Evolutionary conservation across 225 moss, liverwort and hornwort species (phyloP).

Genomic region (Physcomitrellopsis africana): DNA sequence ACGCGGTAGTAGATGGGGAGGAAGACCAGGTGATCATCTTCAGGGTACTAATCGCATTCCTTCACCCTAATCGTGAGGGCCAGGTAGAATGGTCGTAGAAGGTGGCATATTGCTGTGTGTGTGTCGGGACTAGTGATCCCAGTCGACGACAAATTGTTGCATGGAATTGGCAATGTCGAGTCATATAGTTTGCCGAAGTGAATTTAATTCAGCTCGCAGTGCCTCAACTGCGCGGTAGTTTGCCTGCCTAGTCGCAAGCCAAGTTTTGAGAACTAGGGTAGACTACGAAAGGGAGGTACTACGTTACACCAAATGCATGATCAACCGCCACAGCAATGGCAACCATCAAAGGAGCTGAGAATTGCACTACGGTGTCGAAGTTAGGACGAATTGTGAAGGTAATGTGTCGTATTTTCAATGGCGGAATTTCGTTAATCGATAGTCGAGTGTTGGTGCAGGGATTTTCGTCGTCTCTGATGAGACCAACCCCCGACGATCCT

Average conservation of each 20-base stretch:
- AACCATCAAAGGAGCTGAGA: neutral
- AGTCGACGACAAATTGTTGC: neutral
- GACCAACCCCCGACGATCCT: slow-evolving; percentile 66
- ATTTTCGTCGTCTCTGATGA: slow-evolving; percentile 83
- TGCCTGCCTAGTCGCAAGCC: too few relatives aligned
- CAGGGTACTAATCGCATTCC: slow-evolving; percentile 47
- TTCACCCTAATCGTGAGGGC: neutral
- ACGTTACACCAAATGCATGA: too few relatives aligned
- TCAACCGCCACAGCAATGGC: neutral
- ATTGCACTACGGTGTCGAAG: neutral
- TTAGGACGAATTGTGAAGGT: neutral
- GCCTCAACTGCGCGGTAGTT: too few relatives aligned
- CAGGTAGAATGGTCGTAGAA: neutral
- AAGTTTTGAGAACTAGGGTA: too few relatives aligned
- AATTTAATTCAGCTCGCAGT: too few relatives aligned
- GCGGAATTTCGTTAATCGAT: neutral
- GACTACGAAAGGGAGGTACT: too few relatives aligned
- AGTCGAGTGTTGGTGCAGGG: slow-evolving; percentile 49
- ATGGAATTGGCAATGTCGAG: neutral
- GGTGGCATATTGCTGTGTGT: neutral
- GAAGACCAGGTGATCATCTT: slow-evolving; percentile 89
- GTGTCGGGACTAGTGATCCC: neutral
- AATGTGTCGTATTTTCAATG: neutral
- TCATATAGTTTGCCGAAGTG: neutral
- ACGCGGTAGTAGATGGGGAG: slow-evolving; percentile 71